Base-by-base conservation (phyloP, 1,139 yeast genomes). In the Suhomyces coccinellae region DNA sequence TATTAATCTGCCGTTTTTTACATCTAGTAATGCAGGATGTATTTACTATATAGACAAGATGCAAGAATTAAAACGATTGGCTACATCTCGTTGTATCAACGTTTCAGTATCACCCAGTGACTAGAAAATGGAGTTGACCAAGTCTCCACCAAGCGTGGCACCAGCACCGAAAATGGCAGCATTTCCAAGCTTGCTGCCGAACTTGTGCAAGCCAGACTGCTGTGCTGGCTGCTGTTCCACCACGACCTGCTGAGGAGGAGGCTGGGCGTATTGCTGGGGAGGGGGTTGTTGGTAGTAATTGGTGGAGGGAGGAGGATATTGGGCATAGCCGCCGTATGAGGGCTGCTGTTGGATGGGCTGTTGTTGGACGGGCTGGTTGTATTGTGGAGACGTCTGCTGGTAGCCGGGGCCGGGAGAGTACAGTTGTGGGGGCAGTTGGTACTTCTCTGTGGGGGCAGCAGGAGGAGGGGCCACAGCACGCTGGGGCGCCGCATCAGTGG, bases 151-250 rank as follows among this genome's bases (percentile, higher is more conserved):
- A 44, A 91, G 75, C 1, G 97, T 86, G 34, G 98, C 97, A 73
- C 99, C 99, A 16, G 97, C 98, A 66, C 98, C 98, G 55, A 89
- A 91, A 48, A 91, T 82, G 26, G 95, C 95, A 6, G 97, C 97
- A 56, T 89, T 85, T 44, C 97, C 97, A 44, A 91, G 71, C 66
- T 87, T 85, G 47, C 87, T 75, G 15, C 97, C 97, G 57, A 88
- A 81, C 62, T 79, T 85, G 63, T 79, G 82, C 44, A 86, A 61
- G 9, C 70, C 75, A 7, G 69, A 69, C 28, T 50, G 51, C 26
- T 51, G 50, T 33, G 48, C 49, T n/a, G 41, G 48, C 44, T 50
- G 50, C 20, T 39, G 43, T 2, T 32, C 48, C 33, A 38, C 39
- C 3, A 32, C 33, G 2, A 17, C 39, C 12, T 33, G 47, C 6